Conservation (phyloP, 495 filamentous ascomycete genomes). For the Neurospora sp. region DNA sequence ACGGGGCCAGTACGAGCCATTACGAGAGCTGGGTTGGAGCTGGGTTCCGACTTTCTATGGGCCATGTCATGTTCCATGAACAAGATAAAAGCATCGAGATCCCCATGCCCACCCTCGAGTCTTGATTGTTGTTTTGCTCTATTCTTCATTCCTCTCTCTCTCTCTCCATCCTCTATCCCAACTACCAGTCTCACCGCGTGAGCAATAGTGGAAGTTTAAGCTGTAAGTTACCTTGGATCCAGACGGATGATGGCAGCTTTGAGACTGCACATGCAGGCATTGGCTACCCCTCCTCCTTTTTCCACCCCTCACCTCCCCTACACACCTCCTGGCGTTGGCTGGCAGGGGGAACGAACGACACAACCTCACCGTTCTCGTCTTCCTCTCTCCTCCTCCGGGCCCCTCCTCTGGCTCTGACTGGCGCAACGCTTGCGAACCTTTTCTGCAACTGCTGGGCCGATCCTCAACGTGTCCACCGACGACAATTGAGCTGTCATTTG, state of each 20-base stretch:
- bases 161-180: background rate
- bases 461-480: background rate
- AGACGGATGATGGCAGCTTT: background rate
- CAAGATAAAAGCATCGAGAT: slow-evolving; percentile 20
- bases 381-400: background rate
- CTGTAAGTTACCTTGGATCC: background rate
- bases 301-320: background rate
- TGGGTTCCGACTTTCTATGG: background rate
- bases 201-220: background rate
- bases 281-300: slow-evolving; percentile 3
- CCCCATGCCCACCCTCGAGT: slow-evolving; percentile 1
- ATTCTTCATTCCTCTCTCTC: slow-evolving; percentile 2
- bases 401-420: background rate
- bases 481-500: background rate
- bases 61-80: background rate
- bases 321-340: background rate
- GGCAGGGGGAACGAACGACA: background rate
- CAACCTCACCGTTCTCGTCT: background rate
- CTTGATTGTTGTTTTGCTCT: background rate
- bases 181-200: background rate
- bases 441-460: background rate
- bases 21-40: background rate
- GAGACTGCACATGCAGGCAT: background rate
- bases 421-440: background rate
- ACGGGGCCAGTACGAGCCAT: background rate